Evolutionary conservation across 768 basidiomycete species (phyloP).

Genomic region (Tulasnella sp.): DNA sequence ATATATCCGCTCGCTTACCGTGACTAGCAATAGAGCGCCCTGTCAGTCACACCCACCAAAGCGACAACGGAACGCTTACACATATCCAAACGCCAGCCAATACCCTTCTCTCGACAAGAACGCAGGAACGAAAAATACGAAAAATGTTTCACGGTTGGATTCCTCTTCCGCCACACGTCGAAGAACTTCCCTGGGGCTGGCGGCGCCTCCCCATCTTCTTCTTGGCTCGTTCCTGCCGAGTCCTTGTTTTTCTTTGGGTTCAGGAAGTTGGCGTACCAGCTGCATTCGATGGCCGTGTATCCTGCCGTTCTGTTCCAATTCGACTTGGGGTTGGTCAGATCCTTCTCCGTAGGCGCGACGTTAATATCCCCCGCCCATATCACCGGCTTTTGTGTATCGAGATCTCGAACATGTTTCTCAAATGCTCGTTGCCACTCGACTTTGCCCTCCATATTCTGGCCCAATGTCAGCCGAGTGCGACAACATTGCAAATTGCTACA

Average conservation of each 20-base stretch:
- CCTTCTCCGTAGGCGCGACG: constrained; percentile 67
- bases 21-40: constrained; percentile 35
- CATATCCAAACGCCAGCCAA: constrained; percentile 82
- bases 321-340: constrained; percentile 51
- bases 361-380: constrained; percentile 86
- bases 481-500: not conserved
- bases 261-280: constrained; percentile 58
- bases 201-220: constrained; percentile 26
- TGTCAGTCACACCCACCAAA: not conserved
- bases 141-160: constrained; percentile 60
- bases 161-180: constrained; percentile 65
- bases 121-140: constrained; percentile 79
- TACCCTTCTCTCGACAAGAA: constrained; percentile 63
- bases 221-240: constrained; percentile 14
- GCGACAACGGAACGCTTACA: constrained; percentile 35
- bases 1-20: constrained; percentile 56
- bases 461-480: not conserved
- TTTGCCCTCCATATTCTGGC: constrained; percentile 61
- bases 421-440: constrained; percentile 73
- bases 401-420: constrained; percentile 50
- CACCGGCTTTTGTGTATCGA: constrained; percentile 70
- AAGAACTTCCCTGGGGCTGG: constrained; percentile 35
- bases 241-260: constrained; percentile 21
- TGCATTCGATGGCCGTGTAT: constrained; percentile 71
- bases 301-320: constrained; percentile 88